A percentile compares a stretch with the other conserved stretches of the same genome.
Conservation (phyloP, 768 basidiomycete genomes). For the Rhodotorula taiwanensis region DNA sequence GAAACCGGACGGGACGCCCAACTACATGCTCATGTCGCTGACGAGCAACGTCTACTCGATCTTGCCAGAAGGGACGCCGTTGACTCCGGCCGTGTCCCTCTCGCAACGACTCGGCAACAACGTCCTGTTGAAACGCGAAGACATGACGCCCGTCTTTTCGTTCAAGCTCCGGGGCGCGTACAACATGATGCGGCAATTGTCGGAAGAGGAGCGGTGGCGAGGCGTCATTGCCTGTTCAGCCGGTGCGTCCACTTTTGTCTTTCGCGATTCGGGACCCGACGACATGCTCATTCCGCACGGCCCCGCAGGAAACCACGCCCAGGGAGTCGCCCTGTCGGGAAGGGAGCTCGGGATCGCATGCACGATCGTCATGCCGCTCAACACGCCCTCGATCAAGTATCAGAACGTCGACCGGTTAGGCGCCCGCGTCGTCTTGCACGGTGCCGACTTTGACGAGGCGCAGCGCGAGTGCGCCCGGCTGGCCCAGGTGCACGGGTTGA, state of each 20-base stretch:
- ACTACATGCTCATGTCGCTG: conserved; percentile 80
- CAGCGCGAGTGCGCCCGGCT: conserved; percentile 88
- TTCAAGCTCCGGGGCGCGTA: conserved; percentile 99
- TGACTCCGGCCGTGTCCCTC: conserved; percentile 47
- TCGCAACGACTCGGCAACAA: conserved; percentile 82
- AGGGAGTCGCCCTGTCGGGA: conserved; percentile 96
- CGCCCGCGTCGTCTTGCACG: conserved; percentile 87
- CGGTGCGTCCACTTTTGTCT: conserved; percentile 60
- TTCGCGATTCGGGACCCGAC: rapidly evolving
- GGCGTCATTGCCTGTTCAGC: conserved; percentile 97
- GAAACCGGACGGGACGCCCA: conserved; percentile 62
- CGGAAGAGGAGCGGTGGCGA: conserved; percentile 86
- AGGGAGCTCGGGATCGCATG: conserved; percentile 78
- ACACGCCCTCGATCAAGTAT: conserved; percentile 93
- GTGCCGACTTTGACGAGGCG: conserved; percentile 89
- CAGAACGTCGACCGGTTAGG: conserved; percentile 89
- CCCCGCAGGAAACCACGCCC: conserved; percentile 84
- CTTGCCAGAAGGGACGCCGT: conserved; percentile 54
- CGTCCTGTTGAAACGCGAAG: conserved; percentile 94
- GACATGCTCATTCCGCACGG: not conserved
- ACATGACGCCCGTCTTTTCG: conserved; percentile 87
- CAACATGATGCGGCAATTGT: conserved; percentile 90
- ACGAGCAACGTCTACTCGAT: conserved; percentile 87
- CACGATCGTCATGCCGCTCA: conserved; percentile 97
- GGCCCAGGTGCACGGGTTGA: conserved; percentile 63